A percentile compares a stretch with the other conserved stretches of the same genome.
Conservation (phyloP, 1,139 yeast genomes). For the Candida gigantensis region DNA sequence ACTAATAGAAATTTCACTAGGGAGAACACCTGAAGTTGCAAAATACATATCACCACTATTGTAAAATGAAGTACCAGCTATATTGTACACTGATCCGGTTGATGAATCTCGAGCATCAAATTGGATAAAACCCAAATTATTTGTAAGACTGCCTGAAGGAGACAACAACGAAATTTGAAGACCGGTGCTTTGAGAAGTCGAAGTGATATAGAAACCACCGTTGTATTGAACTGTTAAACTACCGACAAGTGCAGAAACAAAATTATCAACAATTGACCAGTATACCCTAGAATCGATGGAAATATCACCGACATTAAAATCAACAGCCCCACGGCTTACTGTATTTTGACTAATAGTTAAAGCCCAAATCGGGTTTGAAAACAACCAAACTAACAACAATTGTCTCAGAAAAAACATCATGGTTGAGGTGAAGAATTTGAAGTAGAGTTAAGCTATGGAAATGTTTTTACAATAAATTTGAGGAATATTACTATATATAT, state of each 20-base stretch:
- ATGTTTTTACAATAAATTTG: no score
- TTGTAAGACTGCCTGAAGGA: constrained; percentile 18
- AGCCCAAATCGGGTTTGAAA: no score
- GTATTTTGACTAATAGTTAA: constrained; percentile 7
- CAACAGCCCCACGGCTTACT: constrained; percentile 20
- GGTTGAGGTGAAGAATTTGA: no score
- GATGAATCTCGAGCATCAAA: constrained; percentile 23
- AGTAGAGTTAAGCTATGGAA: no score
- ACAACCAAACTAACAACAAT: no score
- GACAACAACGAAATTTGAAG: constrained; percentile 15
- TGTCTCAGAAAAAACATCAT: no score
- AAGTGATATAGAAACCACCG: constrained; percentile 24
- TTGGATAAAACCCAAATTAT: constrained; percentile 26
- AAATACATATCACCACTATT: constrained; percentile 32
- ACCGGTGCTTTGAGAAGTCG: constrained; percentile 7
- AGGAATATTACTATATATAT: no score
- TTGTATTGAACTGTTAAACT: constrained; percentile 18
- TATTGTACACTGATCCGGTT: constrained; percentile 20
- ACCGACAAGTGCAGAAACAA: constrained; percentile 24
- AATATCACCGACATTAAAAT: constrained; percentile 23
- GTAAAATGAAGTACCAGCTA: constrained; percentile 22
- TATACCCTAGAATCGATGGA: constrained; percentile 27
- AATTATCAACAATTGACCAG: constrained; percentile 36
- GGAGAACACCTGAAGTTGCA: constrained; percentile 23
- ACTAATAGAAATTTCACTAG: constrained; percentile 22